These are phyloP conservation scores for Eucalyptus curtisii DNA, from an alignment of 345 rosid species.

Conservation along the genomic window DNA sequence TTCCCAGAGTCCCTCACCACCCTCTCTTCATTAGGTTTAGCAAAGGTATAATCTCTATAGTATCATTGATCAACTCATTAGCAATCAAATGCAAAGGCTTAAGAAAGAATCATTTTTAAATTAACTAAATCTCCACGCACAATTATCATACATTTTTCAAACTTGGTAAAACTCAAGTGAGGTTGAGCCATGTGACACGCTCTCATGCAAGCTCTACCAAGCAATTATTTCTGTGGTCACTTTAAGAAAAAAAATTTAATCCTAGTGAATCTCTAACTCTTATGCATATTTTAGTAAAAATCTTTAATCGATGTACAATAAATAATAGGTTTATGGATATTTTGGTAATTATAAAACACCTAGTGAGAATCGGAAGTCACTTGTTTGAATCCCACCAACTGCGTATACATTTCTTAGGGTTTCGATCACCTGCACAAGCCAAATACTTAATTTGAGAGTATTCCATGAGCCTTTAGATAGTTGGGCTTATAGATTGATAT, in stretches of 20 bases:
- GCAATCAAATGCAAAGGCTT: background rate
- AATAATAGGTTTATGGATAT: too few species aligned
- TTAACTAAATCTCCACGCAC: too few species aligned
- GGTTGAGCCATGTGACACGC: background rate
- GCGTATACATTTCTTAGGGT: background rate
- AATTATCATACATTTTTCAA: background rate
- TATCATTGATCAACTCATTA: background rate
- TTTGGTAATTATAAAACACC: too few species aligned
- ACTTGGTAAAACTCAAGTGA: background rate
- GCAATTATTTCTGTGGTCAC: background rate
- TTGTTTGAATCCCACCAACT: background rate
- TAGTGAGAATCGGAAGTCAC: accelerated
- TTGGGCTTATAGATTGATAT: too few species aligned
- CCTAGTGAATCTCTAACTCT: background rate
- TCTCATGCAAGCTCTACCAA: background rate
- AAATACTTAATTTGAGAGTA: background rate
- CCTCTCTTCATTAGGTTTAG: background rate
- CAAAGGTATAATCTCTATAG: too few species aligned
- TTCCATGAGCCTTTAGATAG: too few species aligned
- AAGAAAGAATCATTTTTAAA: background rate
- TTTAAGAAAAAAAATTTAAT: too few species aligned
- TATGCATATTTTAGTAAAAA: too few species aligned
- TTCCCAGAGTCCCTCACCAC: background rate
- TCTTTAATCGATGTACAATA: too few species aligned
- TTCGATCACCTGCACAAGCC: accelerated